Percentiles rank a stretch among this genome's conserved stretches.
Conservation (phyloP, 75 land plant genomes). For the Cupressus sempervirens region DNA sequence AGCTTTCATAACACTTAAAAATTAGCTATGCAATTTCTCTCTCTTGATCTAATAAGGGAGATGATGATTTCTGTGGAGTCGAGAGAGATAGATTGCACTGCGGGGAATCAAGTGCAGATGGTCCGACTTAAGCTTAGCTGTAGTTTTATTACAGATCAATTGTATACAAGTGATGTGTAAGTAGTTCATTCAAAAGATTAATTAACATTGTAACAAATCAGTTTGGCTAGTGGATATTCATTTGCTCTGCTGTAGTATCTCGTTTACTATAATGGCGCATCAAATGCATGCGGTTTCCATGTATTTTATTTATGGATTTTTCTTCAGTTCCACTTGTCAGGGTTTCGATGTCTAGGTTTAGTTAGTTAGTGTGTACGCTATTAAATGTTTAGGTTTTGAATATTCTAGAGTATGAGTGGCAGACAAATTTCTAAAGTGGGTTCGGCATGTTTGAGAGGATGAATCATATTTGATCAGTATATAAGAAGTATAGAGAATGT, state of each 20-base stretch:
- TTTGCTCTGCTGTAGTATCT: neutral
- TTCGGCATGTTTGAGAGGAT: too few species aligned
- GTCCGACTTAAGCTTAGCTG: neutral
- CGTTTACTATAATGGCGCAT: too few species aligned
- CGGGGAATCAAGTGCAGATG: slow-evolving; percentile 8
- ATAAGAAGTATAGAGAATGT: too few species aligned
- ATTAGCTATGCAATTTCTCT: neutral
- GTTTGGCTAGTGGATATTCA: neutral
- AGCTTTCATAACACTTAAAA: neutral
- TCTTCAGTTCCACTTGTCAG: too few species aligned
- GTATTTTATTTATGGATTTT: too few species aligned
- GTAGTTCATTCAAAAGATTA: neutral
- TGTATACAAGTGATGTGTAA: neutral
- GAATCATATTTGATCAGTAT: too few species aligned
- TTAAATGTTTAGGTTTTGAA: too few species aligned
- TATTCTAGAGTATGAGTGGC: too few species aligned
- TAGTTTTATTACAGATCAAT: neutral
- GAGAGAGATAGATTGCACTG: slow-evolving; percentile 2
- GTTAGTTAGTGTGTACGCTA: too few species aligned
- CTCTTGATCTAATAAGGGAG: neutral
- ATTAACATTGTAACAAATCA: neutral
- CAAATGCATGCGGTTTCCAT: too few species aligned
- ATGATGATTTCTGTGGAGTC: neutral
- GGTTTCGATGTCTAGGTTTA: too few species aligned
- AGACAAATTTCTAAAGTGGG: too few species aligned